Evolutionary conservation across 1,284 basidiomycete genomes (phyloP), one percentile per base, ranked within the genome.

Genomic region (Pyrrhoderma lamaoense): DNA sequence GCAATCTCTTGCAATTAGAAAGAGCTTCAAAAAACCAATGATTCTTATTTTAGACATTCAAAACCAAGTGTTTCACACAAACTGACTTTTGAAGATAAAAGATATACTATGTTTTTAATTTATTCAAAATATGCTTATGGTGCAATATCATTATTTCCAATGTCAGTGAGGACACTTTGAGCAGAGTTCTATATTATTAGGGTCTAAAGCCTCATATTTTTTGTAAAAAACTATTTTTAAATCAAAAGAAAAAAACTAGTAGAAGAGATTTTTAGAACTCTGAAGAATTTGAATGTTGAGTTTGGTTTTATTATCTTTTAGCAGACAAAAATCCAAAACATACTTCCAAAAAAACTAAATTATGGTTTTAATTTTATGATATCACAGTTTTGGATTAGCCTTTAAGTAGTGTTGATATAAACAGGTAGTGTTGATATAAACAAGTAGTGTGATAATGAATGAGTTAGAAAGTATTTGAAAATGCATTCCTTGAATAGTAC

Each of bases 351-450:
- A 13, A 56, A 4, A 61, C 60, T 3, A 23, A 49, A 21, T 38
- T 51, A 0, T 71, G 67, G 68, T 67, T 73, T 43, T n/a, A 55
- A 14, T 48, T 64, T 5, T 52, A 70, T 25, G 23, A 61, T 22
- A 58, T 71, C 40, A n/a, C n/a, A n/a, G n/a, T n/a, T n/a, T n/a
- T n/a, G n/a, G n/a, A n/a, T n/a, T n/a, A n/a, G n/a, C n/a, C 67
- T 13, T 56, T 67, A 2, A 54, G 57, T 21, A 63, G 58, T 40
- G 68, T 67, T n/a, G 66, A 73, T 60, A 62, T 70, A 50, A 70
- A 68, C 57, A 61, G n/a, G n/a, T n/a, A n/a, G n/a, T n/a, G n/a
- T n/a, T n/a, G n/a, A n/a, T n/a, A n/a, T n/a, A n/a, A n/a, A n/a
- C n/a, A n/a, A n/a, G n/a, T n/a, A n/a, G n/a, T n/a, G n/a, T n/a